Evolutionary conservation across 345 rosid genomes (phyloP), one percentile per base, ranked within the genome.

Genomic region (Alliaria petiolata): DNA sequence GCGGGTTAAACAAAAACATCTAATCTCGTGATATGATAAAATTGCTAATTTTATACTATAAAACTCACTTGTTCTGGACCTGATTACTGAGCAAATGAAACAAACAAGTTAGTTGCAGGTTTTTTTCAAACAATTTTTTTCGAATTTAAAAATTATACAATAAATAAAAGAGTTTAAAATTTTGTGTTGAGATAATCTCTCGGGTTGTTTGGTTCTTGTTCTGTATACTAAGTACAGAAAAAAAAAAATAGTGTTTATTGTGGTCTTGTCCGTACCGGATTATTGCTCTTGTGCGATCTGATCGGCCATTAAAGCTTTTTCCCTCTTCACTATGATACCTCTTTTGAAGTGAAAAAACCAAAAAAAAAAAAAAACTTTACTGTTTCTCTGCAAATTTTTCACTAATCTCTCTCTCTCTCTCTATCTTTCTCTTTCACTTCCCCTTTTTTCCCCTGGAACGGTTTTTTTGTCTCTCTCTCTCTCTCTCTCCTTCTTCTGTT

Each of bases 181-280:
- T 47, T 39, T 59, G 43, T 67, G 57, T 52, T 67, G 69, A 60
- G 74, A 60, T 67, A 67, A 75, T 75, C 43, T 61, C 51, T 67
- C 50, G 39, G 64, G 74, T 75, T 67, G 78, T 67, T 74, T 13
- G 52, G 52, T 55, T 71, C 62, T 71, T 73, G 71, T 73, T 73
- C 71, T 65, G 33, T 56, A 59, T 26, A 55, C 65, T 19, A 64
- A 59, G 26, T 7, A n/a, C 6, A 39, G 51, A 57, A 22, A 22
- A 12, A 9, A 44, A 55, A 2, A 3, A 4, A 0, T 15, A 26
- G 49, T 50, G 47, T 60, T 36, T 13, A 25, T 8, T 12, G 62
- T 78, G 54, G 76, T 76, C 68, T 28, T 58, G 69, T 68, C 78
- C 72, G 73, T 75, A 71, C 80, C 67, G 63, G 78, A 78, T 71